These are phyloP conservation scores for Vachellia pachyceras DNA, from an alignment of 306 rosid species.

Conservation along the genomic window DNA sequence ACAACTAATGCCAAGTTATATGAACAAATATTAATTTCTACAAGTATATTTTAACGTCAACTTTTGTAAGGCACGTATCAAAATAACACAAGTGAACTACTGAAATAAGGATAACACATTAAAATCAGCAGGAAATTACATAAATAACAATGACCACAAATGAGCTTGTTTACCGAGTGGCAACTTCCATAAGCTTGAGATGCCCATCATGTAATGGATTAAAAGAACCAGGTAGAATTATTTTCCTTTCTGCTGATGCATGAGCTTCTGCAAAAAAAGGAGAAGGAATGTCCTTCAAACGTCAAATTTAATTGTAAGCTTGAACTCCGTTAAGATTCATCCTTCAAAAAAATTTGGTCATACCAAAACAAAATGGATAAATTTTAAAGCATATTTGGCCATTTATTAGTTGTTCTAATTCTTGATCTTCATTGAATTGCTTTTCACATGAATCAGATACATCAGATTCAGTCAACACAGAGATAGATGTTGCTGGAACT, in stretches of 20 bases:
- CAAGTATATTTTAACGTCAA: neutral
- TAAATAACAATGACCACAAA: neutral
- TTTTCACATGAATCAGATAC: constrained; percentile 63
- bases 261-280: constrained; percentile 49
- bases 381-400: constrained; percentile 84
- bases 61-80: constrained; percentile 21
- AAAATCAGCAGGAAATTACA: constrained; percentile 15
- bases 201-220: constrained; percentile 93
- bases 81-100: constrained; percentile 7
- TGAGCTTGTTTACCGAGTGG: constrained; percentile 66
- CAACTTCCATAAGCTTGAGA: constrained; percentile 84
- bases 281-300: constrained; percentile 15
- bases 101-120: neutral
- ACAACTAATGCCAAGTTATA: constrained; percentile 18
- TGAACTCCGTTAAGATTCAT: constrained; percentile 16
- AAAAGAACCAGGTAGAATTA: constrained; percentile 88
- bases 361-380: constrained; percentile 82
- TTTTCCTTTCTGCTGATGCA: constrained; percentile 65
- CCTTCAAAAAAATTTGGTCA: constrained; percentile 31
- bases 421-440: constrained; percentile 72
- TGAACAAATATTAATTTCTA: constrained; percentile 7
- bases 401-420: constrained; percentile 75
- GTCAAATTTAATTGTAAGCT: neutral
- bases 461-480: constrained; percentile 69
- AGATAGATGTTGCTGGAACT: constrained; percentile 65